Evolutionary conservation across 176 grass and related monocot genomes (phyloP).

Genomic region (Bolboschoenus planiculmis): DNA sequence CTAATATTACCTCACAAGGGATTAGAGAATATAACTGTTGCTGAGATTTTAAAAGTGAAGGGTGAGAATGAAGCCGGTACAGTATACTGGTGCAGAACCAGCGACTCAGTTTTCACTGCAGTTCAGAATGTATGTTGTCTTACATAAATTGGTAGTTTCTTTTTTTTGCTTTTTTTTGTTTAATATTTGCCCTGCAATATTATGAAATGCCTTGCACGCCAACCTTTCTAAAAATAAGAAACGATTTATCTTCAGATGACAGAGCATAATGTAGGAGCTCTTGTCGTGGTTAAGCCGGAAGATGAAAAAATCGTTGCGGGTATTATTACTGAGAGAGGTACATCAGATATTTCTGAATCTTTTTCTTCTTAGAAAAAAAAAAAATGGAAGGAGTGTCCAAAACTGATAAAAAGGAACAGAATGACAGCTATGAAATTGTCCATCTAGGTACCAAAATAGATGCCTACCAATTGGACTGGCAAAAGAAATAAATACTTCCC

Average conservation of each 20-base stretch:
- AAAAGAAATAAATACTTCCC: not conserved
- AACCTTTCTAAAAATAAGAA: not conserved
- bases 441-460: not conserved
- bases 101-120: conserved; percentile 54
- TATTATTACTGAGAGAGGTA: conserved; percentile 93
- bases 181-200: not conserved
- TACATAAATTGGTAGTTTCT: not conserved
- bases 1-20: conserved; percentile 62
- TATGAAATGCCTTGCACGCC: not conserved
- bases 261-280: conserved; percentile 60
- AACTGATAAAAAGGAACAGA: not conserved
- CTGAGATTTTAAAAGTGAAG: conserved; percentile 60
- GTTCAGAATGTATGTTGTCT: conserved; percentile 40
- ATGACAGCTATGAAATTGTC: not conserved
- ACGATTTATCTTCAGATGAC: conserved; percentile 57
- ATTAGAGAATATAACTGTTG: conserved; percentile 78
- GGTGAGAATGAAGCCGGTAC: conserved; percentile 46
- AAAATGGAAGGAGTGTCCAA: not conserved
- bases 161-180: not conserved
- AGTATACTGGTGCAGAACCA: conserved; percentile 65
- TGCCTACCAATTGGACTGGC: not conserved
- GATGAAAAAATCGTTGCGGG: conserved; percentile 64
- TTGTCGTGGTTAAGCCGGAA: conserved; percentile 80
- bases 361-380: not conserved
- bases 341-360: not conserved